Base-by-base conservation (phyloP, 2,329 filamentous ascomycete species). In the Botryotinia narcissicola region DNA sequence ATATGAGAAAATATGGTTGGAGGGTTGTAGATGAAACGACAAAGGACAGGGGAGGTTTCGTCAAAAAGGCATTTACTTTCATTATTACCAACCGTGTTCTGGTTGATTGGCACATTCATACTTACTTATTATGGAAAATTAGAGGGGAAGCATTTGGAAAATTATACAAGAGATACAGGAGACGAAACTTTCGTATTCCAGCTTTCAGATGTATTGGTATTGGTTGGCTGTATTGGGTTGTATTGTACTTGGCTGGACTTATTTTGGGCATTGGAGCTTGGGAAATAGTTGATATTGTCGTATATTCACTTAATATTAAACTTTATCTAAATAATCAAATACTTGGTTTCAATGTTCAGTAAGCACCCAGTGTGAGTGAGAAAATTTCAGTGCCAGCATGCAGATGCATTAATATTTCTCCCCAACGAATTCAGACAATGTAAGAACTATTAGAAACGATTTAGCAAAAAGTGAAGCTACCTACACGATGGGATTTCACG, bases 41-140 rank as follows among this genome's bases (percentile, higher is more conserved):
- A 35, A 14, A 10, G 7, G 16, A 4, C 29, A 54, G 67, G 51
- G 40, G 16, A 35, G 16, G 6, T 20, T 25, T 70, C n/a, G 25
- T 57, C 25, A n/a, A 48, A 35, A 48, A 57, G 9, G 48, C 64
- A 68, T 68, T 68, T 25, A 32, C 18, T 57, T 68, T 68, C 35
- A 68, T 68, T 42, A 32, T 42, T 57, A 22, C 25, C 3, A 68
- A 22, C 46, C 48, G 4, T 42, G 35, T 42, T 68, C 22, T 68
- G 46, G 25, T 68, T 57, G 64, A 54, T 51, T 54, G 64, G 48
- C 35, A 68, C 35, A 68, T 68, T 68, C 35, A 61, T 60, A 70
- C 59, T 60, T 44, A 61, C 61, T 20, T 61, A 35, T n/a, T 29
- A 18, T 46, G 35, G 29, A 12, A 25, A 20, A 35, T 16, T 29